phyloP scores from a whole-genome alignment of 306 rosid genomes.

The Spatholobus suberectus region DNA sequence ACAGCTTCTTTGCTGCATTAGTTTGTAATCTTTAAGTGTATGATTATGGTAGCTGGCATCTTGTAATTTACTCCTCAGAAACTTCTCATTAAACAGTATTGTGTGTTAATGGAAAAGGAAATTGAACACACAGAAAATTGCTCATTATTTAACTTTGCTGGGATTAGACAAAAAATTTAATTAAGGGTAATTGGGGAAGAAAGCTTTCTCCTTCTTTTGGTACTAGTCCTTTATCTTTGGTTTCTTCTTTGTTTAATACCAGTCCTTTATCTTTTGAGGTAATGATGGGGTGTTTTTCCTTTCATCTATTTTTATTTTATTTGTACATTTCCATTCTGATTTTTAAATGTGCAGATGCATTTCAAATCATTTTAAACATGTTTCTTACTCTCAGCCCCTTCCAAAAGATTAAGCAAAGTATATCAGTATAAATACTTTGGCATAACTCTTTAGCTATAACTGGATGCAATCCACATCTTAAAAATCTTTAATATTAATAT shows the following conservation, averaged over 20 bases:
- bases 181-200: neutral
- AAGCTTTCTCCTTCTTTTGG: neutral
- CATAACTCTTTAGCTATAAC: neutral
- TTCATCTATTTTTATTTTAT: neutral
- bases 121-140: neutral
- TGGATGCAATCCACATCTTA: neutral
- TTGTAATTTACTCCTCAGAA: neutral
- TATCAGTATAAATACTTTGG: neutral
- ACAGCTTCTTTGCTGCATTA: neutral
- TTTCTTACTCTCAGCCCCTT: neutral
- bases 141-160: too few relatives aligned
- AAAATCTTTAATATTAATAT: neutral
- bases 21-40: neutral
- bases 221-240: neutral
- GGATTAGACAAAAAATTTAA: neutral
- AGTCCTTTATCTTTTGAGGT: neutral
- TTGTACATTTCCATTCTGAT: neutral
- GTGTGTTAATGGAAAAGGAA: neutral
- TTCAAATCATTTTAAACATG: slow-evolving; percentile 8
- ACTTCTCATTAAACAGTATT: neutral
- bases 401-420: neutral
- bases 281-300: neutral
- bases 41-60: neutral
- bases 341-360: neutral
- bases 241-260: neutral